A percentile compares a stretch with the other conserved stretches of the same genome.
Conservation (phyloP, 805 yeast species). For the Kuraishia piskuri region DNA sequence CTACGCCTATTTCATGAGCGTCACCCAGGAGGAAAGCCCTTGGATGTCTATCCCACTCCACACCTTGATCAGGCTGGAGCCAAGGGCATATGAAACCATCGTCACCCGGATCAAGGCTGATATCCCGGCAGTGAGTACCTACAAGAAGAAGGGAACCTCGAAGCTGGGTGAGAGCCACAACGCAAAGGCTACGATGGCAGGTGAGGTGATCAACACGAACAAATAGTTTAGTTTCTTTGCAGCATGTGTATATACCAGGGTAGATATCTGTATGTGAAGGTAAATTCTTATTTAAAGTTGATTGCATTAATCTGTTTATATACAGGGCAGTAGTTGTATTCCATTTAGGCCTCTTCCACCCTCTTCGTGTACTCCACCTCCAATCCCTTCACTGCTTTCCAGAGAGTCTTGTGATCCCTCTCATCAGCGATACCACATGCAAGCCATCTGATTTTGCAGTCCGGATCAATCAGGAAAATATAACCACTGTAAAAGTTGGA, state of each 20-base stretch:
- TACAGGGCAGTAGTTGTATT: neutral
- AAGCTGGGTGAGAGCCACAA: conserved; percentile 44
- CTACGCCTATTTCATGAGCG: conserved; percentile 97
- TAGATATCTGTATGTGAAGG: neutral
- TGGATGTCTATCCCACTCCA: conserved; percentile 99
- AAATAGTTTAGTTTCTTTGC: neutral
- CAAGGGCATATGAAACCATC: conserved; percentile 85
- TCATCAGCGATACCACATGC: conserved; percentile 73
- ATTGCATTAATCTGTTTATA: neutral
- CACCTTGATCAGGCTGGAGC: conserved; percentile 87
- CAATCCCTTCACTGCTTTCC: conserved; percentile 54
- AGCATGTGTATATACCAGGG: neutral
- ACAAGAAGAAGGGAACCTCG: conserved; percentile 87
- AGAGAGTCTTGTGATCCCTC: conserved; percentile 53
- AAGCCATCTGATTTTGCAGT: conserved; percentile 82
- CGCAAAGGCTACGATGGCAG: conserved; percentile 29
- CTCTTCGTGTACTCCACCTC: neutral
- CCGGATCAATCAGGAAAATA: conserved; percentile 65
- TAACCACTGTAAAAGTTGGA: conserved; percentile 80
- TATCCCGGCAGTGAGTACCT: conserved; percentile 96
- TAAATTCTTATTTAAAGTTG: neutral
- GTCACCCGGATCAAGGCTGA: conserved; percentile 90
- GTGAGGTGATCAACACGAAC: conserved; percentile 34
- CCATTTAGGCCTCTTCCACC: neutral
- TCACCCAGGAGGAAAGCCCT: conserved; percentile 94